These are phyloP conservation scores for Jatropha multifida DNA, from an alignment of 441 rosid genomes.

Conservation along the genomic window DNA sequence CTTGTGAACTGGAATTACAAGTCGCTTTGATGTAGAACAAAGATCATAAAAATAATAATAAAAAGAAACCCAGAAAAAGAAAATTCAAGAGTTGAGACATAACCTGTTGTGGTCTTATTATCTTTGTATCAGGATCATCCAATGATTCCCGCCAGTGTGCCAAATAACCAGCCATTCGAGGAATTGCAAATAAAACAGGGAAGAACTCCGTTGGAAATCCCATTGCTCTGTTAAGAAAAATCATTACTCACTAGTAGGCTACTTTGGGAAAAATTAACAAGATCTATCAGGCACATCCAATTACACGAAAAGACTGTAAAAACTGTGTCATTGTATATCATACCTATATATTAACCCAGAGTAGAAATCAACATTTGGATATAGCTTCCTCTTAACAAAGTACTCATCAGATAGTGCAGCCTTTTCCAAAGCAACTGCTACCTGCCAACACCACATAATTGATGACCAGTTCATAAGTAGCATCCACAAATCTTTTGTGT, in stretches of 20 bases:
- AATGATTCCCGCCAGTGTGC: slow-evolving; percentile 96
- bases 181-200: slow-evolving; percentile 91
- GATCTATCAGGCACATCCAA: background rate
- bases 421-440: slow-evolving; percentile 94
- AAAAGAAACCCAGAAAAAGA: background rate
- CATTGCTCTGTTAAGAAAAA: slow-evolving; percentile 68
- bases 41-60: background rate
- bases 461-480: background rate
- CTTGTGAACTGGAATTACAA: background rate
- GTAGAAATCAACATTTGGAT: slow-evolving; percentile 99
- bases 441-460: slow-evolving; percentile 45
- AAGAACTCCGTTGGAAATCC: slow-evolving; percentile 99
- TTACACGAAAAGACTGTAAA: background rate
- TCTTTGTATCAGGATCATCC: slow-evolving; percentile 97
- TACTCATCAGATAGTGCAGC: slow-evolving; percentile 94
- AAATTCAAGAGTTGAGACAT: slow-evolving; percentile 3
- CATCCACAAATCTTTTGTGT: background rate
- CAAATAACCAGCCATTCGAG: slow-evolving; percentile 98
- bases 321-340: background rate
- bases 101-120: slow-evolving; percentile 99
- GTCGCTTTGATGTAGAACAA: background rate
- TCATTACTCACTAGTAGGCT: background rate
- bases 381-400: slow-evolving; percentile 83
- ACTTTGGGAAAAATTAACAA: background rate
- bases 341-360: slow-evolving; percentile 95